Evolutionary conservation across 768 basidiomycete species (phyloP), one percentile per base, ranked within the genome.

Genomic region (Rhizopogon vesiculosus): DNA sequence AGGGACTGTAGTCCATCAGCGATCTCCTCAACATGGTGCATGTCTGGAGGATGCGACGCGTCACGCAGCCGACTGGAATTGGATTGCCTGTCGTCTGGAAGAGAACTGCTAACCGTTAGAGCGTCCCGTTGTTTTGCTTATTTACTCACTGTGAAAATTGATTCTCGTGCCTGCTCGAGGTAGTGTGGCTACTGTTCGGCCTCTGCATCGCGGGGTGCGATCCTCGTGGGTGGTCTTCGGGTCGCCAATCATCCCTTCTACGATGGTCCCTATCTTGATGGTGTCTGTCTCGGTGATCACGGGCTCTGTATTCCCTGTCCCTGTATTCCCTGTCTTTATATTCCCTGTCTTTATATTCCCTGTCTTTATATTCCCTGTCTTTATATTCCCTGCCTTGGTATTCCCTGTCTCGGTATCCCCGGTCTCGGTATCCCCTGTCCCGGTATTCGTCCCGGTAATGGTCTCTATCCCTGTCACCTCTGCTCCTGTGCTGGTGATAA

Each of bases 51-150:
- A 28, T 57, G 56, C 15, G 68, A 57, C 29, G 42, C 50, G 39
- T 65, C 61, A 29, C 62, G 64, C 8, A 56, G 53, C 19, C 68
- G 59, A 42, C 28, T 51, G 19, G 42, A 39, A n/a, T 13, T 61
- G 5, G 66, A 67, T 22, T 57, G 57, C 42, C 70, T 61, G 44
- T 70, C 70, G 22, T 67, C 69, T 18, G 56, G 10, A 45, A 66
- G 49, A 12, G 57, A 15, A 22, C 69, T 70, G 55, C 33, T 49
- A 16, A 22, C 15, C 9, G 15, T 45, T 16, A 45, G 39, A 52
- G n/a, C 7, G 16, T 42, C 51, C 18, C 10, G 3, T 8, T 19
- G 45, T 16, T 28, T 29, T 53, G 28, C 29, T 15, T 22, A 40
- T 40, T 19, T 25, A 39, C 69, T 61, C 55, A 70, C 69, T 48